Conservation (phyloP, 2,329 filamentous ascomycete genomes). For the Claviceps purpurea region DNA sequence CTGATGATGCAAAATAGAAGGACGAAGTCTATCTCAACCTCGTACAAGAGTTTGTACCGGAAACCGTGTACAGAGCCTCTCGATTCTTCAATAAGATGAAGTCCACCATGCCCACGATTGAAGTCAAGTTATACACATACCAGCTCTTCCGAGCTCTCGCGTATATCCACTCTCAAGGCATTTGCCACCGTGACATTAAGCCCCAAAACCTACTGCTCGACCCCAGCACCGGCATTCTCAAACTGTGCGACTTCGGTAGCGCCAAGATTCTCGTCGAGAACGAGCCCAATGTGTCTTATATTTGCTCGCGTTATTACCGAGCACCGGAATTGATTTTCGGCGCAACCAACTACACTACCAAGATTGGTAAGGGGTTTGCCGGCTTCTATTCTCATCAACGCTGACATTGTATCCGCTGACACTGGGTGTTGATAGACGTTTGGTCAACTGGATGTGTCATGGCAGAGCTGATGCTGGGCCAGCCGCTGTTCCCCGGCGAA, state of each 20-base stretch:
- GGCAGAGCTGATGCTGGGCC: conserved; percentile 97
- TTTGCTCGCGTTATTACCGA: conserved; percentile 97
- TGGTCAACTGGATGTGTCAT: conserved; percentile 99
- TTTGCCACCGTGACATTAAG: conserved; percentile 98
- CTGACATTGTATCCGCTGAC: conserved; percentile 1
- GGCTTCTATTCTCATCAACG: not conserved
- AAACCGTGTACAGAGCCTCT: conserved; percentile 95
- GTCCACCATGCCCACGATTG: conserved; percentile 96
- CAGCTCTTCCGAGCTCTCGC: conserved; percentile 96
- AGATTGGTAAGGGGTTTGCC: conserved; percentile 66
- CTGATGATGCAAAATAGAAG: conserved; percentile 42
- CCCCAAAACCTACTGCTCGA: conserved; percentile 94
- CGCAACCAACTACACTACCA: conserved; percentile 98
- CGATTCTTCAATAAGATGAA: conserved; percentile 99
- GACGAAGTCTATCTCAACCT: conserved; percentile 98
- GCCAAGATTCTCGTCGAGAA: conserved; percentile 98
- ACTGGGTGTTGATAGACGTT: conserved; percentile 54
- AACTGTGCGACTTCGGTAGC: conserved; percentile 97
- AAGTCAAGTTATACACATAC: conserved; percentile 99
- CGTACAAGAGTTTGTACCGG: conserved; percentile 93
- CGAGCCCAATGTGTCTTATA: conserved; percentile 98
- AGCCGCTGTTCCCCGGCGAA: conserved; percentile 94
- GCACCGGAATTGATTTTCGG: conserved; percentile 97
- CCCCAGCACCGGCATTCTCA: conserved; percentile 78
- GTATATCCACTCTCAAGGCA: conserved; percentile 98